phyloP scores from a whole-genome alignment of 257 asterid genomes.

The Parsonsia alboflavescens region DNA sequence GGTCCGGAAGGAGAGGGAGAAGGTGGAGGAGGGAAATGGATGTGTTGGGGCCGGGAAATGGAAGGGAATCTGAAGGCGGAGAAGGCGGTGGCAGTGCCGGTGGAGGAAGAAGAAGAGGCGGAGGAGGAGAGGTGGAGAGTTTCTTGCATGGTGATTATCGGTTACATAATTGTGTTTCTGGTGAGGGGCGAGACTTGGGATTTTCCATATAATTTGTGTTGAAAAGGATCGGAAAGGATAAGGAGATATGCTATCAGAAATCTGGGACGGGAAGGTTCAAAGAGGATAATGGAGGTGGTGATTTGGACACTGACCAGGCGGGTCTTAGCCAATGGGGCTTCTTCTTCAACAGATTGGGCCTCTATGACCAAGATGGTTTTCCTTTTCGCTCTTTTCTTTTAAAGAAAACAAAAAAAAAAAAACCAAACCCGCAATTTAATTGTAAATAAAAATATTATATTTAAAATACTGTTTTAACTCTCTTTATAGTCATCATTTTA shows the following conservation, averaged over 20 bases:
- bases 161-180: slow-evolving; percentile 1
- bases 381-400: too few species aligned
- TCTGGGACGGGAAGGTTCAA: slow-evolving; percentile 2
- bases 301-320: background rate
- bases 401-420: too few species aligned
- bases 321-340: background rate
- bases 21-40: slow-evolving; percentile 28
- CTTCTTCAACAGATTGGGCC: background rate
- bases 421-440: too few species aligned
- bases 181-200: background rate
- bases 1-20: slow-evolving; percentile 25
- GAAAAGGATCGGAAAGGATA: slow-evolving; percentile 12
- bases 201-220: slow-evolving; percentile 1
- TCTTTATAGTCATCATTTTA: too few species aligned
- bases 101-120: slow-evolving; percentile 6
- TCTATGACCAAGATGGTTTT: background rate
- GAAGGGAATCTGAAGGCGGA: slow-evolving; percentile 22
- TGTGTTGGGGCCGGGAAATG: slow-evolving; percentile 31
- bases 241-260: slow-evolving; percentile 16
- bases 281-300: background rate
- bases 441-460: too few species aligned
- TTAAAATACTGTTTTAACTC: too few species aligned
- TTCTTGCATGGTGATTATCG: slow-evolving; percentile 25
- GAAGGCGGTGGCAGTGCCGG: background rate
- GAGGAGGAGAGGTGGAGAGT: slow-evolving; percentile 33